Evolutionary conservation across 2,329 filamentous ascomycete genomes (phyloP).

Genomic region (Nothomitra cinnamomea): DNA sequence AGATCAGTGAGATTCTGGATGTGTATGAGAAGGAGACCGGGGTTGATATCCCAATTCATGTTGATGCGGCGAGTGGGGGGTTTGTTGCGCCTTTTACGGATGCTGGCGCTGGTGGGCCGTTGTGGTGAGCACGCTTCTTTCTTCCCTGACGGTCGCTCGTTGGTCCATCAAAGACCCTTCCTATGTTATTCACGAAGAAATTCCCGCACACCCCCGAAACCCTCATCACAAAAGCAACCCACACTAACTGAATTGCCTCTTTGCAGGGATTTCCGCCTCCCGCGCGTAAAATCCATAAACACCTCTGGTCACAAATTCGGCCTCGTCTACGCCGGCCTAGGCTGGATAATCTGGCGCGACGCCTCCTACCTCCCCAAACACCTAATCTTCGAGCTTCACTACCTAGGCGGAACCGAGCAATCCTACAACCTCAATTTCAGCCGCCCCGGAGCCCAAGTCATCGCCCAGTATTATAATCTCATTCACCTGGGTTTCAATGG

Average conservation of each 20-base stretch:
- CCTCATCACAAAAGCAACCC: slow-evolving; percentile 5
- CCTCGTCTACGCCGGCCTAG: slow-evolving; percentile 48
- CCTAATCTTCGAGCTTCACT: slow-evolving; percentile 53
- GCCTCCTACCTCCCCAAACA: slow-evolving; percentile 47
- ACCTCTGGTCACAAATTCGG: slow-evolving; percentile 44
- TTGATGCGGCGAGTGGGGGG: slow-evolving; percentile 43
- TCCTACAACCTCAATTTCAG: slow-evolving; percentile 59
- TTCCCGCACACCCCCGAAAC: not conserved
- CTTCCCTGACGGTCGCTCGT: not conserved
- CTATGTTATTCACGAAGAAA: too few relatives aligned
- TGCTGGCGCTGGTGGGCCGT: slow-evolving; percentile 35
- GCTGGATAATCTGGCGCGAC: slow-evolving; percentile 55
- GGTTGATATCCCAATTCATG: slow-evolving; percentile 49
- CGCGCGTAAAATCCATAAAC: slow-evolving; percentile 50
- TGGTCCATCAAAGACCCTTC: slow-evolving; percentile 7
- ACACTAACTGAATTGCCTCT: slow-evolving; percentile 1
- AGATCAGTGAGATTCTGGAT: slow-evolving; percentile 47
- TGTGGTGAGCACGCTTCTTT: slow-evolving; percentile 29
- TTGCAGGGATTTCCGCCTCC: slow-evolving; percentile 38
- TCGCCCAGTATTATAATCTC: slow-evolving; percentile 57
- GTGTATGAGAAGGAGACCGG: slow-evolving; percentile 44
- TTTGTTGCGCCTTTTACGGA: slow-evolving; percentile 46
- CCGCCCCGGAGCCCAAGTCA: slow-evolving; percentile 49
- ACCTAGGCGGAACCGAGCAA: slow-evolving; percentile 54
- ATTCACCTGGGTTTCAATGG: slow-evolving; percentile 52